Conservation (phyloP, 225 moss, liverwort and hornwort genomes). For the Marchantia polymorpha region DNA sequence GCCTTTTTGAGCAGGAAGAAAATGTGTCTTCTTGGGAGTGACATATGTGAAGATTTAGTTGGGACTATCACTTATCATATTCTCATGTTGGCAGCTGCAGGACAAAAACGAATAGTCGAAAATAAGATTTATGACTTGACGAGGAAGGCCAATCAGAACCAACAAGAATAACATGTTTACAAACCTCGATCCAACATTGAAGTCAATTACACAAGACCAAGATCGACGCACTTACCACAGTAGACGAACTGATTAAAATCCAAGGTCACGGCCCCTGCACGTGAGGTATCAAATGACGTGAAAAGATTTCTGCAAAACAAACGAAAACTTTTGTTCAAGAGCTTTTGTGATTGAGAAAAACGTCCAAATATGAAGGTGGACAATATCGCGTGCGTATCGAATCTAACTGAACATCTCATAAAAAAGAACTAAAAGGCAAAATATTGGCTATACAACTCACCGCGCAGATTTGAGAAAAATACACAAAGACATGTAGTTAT, state of each 20-base stretch:
- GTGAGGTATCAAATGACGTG: conserved; percentile 71
- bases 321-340: neutral
- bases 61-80: conserved; percentile 28
- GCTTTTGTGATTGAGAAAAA: too few relatives aligned
- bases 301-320: conserved; percentile 71
- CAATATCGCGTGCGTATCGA: too few relatives aligned
- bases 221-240: conserved; percentile 54
- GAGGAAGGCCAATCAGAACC: neutral
- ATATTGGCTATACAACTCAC: conserved; percentile 34
- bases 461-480: conserved; percentile 94
- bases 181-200: neutral
- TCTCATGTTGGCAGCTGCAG: conserved; percentile 58
- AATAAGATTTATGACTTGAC: neutral
- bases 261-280: conserved; percentile 64
- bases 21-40: neutral
- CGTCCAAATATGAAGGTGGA: too few relatives aligned
- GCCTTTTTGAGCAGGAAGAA: neutral
- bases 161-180: neutral
- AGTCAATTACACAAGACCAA: neutral
- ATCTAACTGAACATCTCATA: neutral
- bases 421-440: neutral
- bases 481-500: conserved; percentile 79
- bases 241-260: conserved; percentile 88
- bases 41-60: conserved; percentile 6
- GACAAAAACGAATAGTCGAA: conserved; percentile 13